phyloP scores from a whole-genome alignment of 495 filamentous ascomycete species.

The Penicillium nucicola region DNA sequence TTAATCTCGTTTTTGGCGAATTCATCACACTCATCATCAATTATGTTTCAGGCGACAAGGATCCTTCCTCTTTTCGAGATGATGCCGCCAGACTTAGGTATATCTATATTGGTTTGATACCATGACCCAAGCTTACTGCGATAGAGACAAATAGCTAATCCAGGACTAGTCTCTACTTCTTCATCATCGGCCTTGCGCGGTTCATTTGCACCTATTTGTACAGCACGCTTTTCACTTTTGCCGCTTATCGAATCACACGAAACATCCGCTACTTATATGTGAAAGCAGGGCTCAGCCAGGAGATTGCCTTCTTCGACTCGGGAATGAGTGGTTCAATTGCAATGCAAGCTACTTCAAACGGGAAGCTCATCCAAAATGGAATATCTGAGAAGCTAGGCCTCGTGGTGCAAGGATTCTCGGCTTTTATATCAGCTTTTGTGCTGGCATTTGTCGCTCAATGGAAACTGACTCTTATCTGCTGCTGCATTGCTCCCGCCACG shows the following conservation, averaged over 20 bases:
- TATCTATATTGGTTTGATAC: too few relatives aligned
- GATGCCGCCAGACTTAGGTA: slow-evolving; percentile 1
- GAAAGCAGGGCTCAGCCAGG: slow-evolving; percentile 68
- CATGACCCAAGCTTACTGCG: too few relatives aligned
- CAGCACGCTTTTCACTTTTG: slow-evolving; percentile 22
- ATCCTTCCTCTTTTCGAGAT: neutral
- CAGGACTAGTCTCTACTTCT: slow-evolving; percentile 7
- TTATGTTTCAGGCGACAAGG: neutral
- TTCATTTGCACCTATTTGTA: slow-evolving; percentile 27
- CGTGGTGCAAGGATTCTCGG: slow-evolving; percentile 58
- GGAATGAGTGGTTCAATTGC: slow-evolving; percentile 77
- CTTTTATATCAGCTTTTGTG: slow-evolving; percentile 72
- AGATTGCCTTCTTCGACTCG: slow-evolving; percentile 78
- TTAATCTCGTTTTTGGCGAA: slow-evolving; percentile 7
- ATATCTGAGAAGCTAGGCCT: slow-evolving; percentile 73
- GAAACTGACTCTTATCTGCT: slow-evolving; percentile 70
- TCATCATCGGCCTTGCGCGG: slow-evolving; percentile 25
- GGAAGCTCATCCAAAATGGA: slow-evolving; percentile 71
- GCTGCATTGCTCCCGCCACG: slow-evolving; percentile 62
- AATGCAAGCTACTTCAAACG: slow-evolving; percentile 67
- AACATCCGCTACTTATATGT: slow-evolving; percentile 74
- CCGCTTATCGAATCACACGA: slow-evolving; percentile 59
- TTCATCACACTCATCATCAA: slow-evolving; percentile 5
- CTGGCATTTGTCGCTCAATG: slow-evolving; percentile 72
- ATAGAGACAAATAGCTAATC: neutral